A percentile compares a stretch with the other conserved stretches of the same genome.
phyloP scores from a whole-genome alignment of 441 rosid genomes.

The Bruguiera hainesii region DNA sequence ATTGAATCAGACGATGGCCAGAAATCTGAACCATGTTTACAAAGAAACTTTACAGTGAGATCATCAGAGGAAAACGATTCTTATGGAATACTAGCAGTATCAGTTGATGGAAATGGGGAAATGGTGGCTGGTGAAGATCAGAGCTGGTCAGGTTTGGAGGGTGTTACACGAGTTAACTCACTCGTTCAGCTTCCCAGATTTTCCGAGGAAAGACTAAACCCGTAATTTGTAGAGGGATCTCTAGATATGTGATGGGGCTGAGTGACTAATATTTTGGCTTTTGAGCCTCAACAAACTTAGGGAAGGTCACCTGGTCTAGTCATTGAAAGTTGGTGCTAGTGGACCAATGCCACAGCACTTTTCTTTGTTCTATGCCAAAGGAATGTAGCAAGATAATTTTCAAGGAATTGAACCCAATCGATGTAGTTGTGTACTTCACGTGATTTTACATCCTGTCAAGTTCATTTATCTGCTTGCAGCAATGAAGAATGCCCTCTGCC shows the following conservation, averaged over 20 bases:
- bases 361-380: conserved; percentile 22
- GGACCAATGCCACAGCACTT: conserved; percentile 16
- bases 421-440: conserved; percentile 16
- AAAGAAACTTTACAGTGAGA: conserved; percentile 84
- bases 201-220: conserved; percentile 58
- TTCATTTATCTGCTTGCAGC: conserved; percentile 1
- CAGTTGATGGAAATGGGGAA: conserved; percentile 37
- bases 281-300: conserved; percentile 12
- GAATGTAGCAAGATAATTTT: conserved; percentile 19
- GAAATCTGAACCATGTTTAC: conserved; percentile 79
- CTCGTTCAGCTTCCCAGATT: conserved; percentile 98
- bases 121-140: conserved; percentile 54
- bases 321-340: conserved; percentile 20
- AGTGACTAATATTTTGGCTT: conserved; percentile 12
- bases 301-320: conserved; percentile 16
- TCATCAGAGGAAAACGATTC: conserved; percentile 67
- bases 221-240: conserved; percentile 26
- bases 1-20: conserved; percentile 81
- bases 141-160: conserved; percentile 92
- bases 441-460: conserved; percentile 14
- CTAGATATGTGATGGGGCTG: conserved; percentile 11
- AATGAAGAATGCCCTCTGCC: background rate
- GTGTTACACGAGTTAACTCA: conserved; percentile 93
- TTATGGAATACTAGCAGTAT: conserved; percentile 34
- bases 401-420: conserved; percentile 14